Base-by-base conservation (phyloP, 768 basidiomycete genomes). In the Imleria badia region DNA sequence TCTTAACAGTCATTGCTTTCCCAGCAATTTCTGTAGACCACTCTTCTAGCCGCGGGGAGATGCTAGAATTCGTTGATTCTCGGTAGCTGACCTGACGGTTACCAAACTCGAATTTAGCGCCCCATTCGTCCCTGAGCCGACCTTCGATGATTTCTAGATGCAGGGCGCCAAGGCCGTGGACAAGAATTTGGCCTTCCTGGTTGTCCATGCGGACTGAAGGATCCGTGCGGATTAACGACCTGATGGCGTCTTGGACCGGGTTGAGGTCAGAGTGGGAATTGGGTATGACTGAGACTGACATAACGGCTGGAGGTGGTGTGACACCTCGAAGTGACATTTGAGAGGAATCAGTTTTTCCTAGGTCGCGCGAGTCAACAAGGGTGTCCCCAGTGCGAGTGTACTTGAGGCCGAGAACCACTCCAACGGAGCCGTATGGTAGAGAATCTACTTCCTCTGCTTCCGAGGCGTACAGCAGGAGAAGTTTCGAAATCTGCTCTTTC, bases 111-210 rank as follows among this genome's bases (percentile, higher is more conserved):
- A 90, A 92, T 42, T 81, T 77, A 31, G 75, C 89, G 31, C 82
- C 79, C 87, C 88, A 94, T 70, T 94, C 92, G 52, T 90, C 84
- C 49, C 76, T 78, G 26, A 94, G 74, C 40, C 93, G 80, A n/a
- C 84, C 82, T 70, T 91, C 89, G 11, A 93, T 78, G 51, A 94
- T 93, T 69, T 94, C 92, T n/a, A 94, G 80, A 65, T 94, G 92
- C 13, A 94, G 78, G 30, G 88, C 83, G 14, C 92, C 92, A 39
- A 94, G 81, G 3, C 91, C 91, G 60, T 94, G 89, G 1, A 91
- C 78, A 30, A 94, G 78, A 33, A 91, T 75, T 62, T 94, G 92
- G 1, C 91, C 92, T 59, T 94, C 92, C 51, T 89, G 85, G 3
- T 76, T 73, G 50, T 93, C 92, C 30, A 85, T 76, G 19, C 93